phyloP scores from a whole-genome alignment of 192 early-diverging fungal genomes.

The Podila clonocystis region DNA sequence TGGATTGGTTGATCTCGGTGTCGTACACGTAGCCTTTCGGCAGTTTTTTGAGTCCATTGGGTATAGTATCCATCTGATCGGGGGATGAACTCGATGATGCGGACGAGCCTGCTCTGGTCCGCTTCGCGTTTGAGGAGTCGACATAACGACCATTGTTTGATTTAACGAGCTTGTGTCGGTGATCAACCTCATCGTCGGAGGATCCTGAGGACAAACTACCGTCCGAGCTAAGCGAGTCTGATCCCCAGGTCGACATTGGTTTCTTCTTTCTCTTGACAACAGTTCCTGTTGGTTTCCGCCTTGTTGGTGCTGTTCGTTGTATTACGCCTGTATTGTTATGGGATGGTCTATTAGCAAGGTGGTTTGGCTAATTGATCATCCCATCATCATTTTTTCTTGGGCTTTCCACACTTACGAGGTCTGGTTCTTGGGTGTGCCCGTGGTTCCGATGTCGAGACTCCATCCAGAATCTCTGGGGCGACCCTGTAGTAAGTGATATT shows the following conservation, averaged over 20 bases:
- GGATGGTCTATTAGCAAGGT: not conserved
- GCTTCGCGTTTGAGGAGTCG: slow-evolving; percentile 2
- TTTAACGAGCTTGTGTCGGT: slow-evolving; percentile 3
- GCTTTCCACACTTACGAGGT: too few species aligned
- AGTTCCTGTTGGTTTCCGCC: slow-evolving; percentile 8
- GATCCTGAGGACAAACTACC: slow-evolving; percentile 5
- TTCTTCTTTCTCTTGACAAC: slow-evolving; percentile 23
- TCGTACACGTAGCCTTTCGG: slow-evolving; percentile 51
- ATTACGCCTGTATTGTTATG: slow-evolving; percentile 1
- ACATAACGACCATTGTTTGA: slow-evolving; percentile 2
- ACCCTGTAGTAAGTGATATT: slow-evolving; percentile 52
- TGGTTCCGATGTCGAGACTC: too few species aligned
- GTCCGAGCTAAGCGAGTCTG: slow-evolving; percentile 34
- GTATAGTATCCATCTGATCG: slow-evolving; percentile 14
- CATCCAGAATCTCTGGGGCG: slow-evolving; percentile 27
- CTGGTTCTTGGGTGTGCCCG: too few species aligned
- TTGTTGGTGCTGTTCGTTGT: not conserved
- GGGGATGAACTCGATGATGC: not conserved
- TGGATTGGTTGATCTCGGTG: slow-evolving; percentile 38
- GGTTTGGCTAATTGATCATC: too few species aligned
- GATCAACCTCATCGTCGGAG: not conserved
- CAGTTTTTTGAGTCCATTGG: slow-evolving; percentile 47
- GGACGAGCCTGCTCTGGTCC: slow-evolving; percentile 13
- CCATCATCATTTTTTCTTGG: too few species aligned
- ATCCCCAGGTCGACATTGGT: slow-evolving; percentile 22